Percentiles rank a stretch among this genome's conserved stretches.
Evolutionary conservation across 805 yeast species (phyloP).

Genomic region (Wickerhamomyces subpelliculosus): DNA sequence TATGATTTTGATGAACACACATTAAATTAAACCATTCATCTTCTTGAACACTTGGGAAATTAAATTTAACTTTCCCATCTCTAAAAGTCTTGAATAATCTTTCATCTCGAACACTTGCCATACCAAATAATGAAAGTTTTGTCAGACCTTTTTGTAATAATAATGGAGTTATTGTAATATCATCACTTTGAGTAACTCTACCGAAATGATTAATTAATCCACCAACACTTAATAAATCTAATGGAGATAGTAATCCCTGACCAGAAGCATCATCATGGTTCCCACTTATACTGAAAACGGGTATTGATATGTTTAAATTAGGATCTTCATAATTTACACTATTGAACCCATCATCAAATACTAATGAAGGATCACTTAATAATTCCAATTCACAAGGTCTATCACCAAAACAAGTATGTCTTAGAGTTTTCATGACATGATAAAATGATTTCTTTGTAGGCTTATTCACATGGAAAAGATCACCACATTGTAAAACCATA

Average conservation of each 20-base stretch:
- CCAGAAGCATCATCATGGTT: slow-evolving; percentile 98
- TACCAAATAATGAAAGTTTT: slow-evolving; percentile 78
- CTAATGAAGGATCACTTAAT: slow-evolving; percentile 67
- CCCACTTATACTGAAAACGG: slow-evolving; percentile 89
- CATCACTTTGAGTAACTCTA: slow-evolving; percentile 65
- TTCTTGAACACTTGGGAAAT: slow-evolving; percentile 52
- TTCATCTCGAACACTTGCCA: slow-evolving; percentile 87
- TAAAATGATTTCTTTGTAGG: slow-evolving; percentile 84
- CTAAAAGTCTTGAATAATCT: slow-evolving; percentile 75
- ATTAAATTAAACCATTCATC: slow-evolving; percentile 79
- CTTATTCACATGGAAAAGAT: slow-evolving; percentile 82
- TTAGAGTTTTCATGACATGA: slow-evolving; percentile 67
- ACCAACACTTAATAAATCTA: slow-evolving; percentile 74
- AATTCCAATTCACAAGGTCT: slow-evolving; percentile 81
- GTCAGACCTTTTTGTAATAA: slow-evolving; percentile 79
- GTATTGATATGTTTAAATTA: slow-evolving; percentile 80
- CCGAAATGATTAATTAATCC: slow-evolving; percentile 92
- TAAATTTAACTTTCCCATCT: slow-evolving; percentile 72
- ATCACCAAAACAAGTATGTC: slow-evolving; percentile 75
- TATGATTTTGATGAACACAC: slow-evolving; percentile 89
- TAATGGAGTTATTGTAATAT: slow-evolving; percentile 67
- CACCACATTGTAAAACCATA: slow-evolving; percentile 89
- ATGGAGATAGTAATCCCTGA: slow-evolving; percentile 69
- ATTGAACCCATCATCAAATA: slow-evolving; percentile 57
- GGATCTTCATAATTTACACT: slow-evolving; percentile 87